phyloP scores from a whole-genome alignment of 345 rosid species.

The Turritis glabra region DNA sequence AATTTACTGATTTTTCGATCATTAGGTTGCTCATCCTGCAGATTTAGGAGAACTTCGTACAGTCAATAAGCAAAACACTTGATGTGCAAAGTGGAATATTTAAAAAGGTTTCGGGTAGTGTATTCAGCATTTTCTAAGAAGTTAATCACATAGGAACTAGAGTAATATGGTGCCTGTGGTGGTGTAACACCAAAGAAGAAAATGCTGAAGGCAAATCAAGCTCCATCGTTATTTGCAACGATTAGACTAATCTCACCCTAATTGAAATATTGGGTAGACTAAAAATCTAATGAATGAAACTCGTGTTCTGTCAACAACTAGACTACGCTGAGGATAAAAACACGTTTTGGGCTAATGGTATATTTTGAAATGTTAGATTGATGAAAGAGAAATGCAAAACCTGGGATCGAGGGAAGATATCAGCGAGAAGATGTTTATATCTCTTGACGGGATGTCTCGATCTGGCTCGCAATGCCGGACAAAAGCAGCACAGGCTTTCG shows the following conservation, averaged over 20 bases:
- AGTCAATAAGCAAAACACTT: neutral
- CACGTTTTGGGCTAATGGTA: neutral
- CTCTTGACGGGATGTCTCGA: slow-evolving; percentile 78
- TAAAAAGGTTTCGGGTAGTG: too few species aligned
- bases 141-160: too few species aligned
- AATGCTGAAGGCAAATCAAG: neutral
- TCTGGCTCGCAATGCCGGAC: slow-evolving; percentile 63
- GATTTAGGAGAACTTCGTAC: neutral
- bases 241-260: neutral
- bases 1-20: slow-evolving; percentile 52
- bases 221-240: neutral
- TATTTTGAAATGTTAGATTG: too few species aligned
- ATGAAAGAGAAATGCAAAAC: slow-evolving; percentile 30
- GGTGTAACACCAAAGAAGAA: too few species aligned
- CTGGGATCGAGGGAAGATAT: slow-evolving; percentile 61
- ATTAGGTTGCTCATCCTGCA: slow-evolving; percentile 51
- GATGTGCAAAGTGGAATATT: neutral
- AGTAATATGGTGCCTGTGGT: too few species aligned
- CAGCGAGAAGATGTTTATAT: slow-evolving; percentile 66
- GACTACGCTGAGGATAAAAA: neutral
- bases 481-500: slow-evolving; percentile 60
- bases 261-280: too few species aligned
- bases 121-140: too few species aligned
- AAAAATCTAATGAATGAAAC: too few species aligned
- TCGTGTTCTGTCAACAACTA: neutral